These are phyloP conservation scores for Blastobotrys niveus DNA, from an alignment of 1,139 yeast species.

Conservation along the genomic window DNA sequence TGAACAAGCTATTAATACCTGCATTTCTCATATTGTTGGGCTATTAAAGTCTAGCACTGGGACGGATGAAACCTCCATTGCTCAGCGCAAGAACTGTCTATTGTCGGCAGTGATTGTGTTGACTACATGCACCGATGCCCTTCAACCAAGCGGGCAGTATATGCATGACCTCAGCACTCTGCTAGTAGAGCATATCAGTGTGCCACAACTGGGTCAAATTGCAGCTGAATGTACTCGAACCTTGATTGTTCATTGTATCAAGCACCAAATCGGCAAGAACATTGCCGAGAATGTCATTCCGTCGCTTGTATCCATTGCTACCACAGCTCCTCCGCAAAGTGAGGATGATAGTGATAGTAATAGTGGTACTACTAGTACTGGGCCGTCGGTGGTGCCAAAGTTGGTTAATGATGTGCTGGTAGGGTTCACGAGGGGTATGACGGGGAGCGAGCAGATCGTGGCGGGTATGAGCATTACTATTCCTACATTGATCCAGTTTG, in stretches of 20 bases:
- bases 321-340: constrained; percentile 8
- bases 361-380: constrained; percentile 20
- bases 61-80: constrained; percentile 39
- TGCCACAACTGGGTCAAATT: constrained; percentile 39
- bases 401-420: constrained; percentile 52
- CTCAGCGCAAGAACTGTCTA: constrained; percentile 41
- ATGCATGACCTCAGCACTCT: constrained; percentile 37
- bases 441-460: constrained; percentile 30
- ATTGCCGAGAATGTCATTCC: constrained; percentile 40
- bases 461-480: constrained; percentile 43
- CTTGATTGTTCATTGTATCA: constrained; percentile 43
- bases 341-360: constrained; percentile 20
- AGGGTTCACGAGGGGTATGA: constrained; percentile 41
- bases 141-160: constrained; percentile 39
- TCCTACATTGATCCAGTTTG: constrained; percentile 47
- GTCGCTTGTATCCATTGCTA: constrained; percentile 31
- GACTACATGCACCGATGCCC: constrained; percentile 46
- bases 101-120: constrained; percentile 56
- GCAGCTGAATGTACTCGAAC: constrained; percentile 56
- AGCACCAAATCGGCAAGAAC: constrained; percentile 27
- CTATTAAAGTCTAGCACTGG: constrained; percentile 18
- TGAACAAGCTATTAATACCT: constrained; percentile 33
- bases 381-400: constrained; percentile 28
- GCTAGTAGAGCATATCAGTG: constrained; percentile 35
- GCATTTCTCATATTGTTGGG: constrained; percentile 24